These are phyloP conservation scores for Claviceps maximensis DNA, from an alignment of 2,329 filamentous ascomycete species.

Conservation along the genomic window DNA sequence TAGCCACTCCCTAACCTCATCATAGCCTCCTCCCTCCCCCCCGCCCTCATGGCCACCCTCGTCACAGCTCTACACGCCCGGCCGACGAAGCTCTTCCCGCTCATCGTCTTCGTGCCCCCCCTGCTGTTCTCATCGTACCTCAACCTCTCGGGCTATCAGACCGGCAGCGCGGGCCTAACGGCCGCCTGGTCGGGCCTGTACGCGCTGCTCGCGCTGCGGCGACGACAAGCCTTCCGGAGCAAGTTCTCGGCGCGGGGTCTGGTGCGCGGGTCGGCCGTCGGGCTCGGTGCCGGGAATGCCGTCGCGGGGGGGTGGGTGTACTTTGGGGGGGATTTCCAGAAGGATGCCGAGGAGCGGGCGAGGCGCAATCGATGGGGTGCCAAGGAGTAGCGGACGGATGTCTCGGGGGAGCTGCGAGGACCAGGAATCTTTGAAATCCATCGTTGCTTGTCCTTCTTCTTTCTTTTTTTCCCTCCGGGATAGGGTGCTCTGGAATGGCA, in stretches of 20 bases:
- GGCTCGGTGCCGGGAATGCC: conserved; percentile 34
- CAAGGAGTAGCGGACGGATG: conserved; percentile 7
- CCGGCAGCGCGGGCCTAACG: conserved; percentile 41
- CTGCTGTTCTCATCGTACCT: conserved; percentile 39
- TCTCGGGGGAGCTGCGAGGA: no score
- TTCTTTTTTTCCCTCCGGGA: no score
- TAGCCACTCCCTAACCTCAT: background rate
- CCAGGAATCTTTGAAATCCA: no score
- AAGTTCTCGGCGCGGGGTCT: conserved; percentile 35
- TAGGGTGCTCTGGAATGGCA: no score
- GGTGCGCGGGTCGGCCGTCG: conserved; percentile 38
- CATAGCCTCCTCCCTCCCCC: conserved; percentile 38
- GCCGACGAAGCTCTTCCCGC: conserved; percentile 36
- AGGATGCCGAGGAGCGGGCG: conserved; percentile 33
- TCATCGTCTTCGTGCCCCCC: conserved; percentile 33
- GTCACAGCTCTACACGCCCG: conserved; percentile 42
- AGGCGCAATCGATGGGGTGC: conserved; percentile 38
- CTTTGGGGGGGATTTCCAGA: conserved; percentile 34
- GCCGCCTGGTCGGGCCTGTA: conserved; percentile 46
- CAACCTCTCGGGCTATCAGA: conserved; percentile 45
- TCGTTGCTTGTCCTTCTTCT: no score
- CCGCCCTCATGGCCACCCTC: conserved; percentile 42
- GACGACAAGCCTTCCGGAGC: conserved; percentile 25
- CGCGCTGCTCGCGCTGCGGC: conserved; percentile 38
- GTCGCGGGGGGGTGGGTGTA: conserved; percentile 40